Base-by-base conservation (phyloP, 2,329 filamentous ascomycete genomes). In the Ceratocystis huliohia region DNA sequence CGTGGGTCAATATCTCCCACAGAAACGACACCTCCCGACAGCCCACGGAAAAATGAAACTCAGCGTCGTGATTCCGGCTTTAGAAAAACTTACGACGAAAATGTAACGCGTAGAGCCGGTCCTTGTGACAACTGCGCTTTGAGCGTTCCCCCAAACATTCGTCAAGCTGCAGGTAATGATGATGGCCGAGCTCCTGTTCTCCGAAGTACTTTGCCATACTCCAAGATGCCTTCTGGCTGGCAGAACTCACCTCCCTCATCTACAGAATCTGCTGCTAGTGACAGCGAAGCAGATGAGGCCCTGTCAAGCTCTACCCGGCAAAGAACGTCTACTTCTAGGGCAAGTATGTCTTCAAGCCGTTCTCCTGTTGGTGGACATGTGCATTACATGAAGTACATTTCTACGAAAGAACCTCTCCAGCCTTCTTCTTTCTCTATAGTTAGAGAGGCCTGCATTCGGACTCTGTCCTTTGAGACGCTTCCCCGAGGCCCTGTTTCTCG, bases 71-170 rank as follows among this genome's bases (percentile, higher is more conserved):
- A 86, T 68, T 83, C 83, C 28, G 82, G 80, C 72, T 87, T 86
- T 70, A 79, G 79, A 67, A 80, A 81, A 71, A 87, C 84, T 0
- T 87, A 87, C 69, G 84, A 86, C 70, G 84, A 86, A 68, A 82
- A 81, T n/a, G 84, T 84, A 30, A 85, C 82, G 56, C 83, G 81
- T 73, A 81, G 82, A 67, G 83, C 84, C 64, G 82, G 81, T 6
- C 84, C 85, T 25, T 88, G 85, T 73, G 83, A 86, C 69, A 88
- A 87, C 73, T 88, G 85, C 73, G 84, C 85, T 67, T 80, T 88
- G 71, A 88, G 84, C 0, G 74, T 88, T 6, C 85, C 85, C 0
- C 79, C 78, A 70, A 59, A 50, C 15, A 65, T 62, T n/a, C 76
- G 77, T 62, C 78, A 78, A 65, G 72, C 75, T 28, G 66, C 70